Conservation (phyloP, 1,284 basidiomycete species). For the Apiotrichum veenhuisii region DNA sequence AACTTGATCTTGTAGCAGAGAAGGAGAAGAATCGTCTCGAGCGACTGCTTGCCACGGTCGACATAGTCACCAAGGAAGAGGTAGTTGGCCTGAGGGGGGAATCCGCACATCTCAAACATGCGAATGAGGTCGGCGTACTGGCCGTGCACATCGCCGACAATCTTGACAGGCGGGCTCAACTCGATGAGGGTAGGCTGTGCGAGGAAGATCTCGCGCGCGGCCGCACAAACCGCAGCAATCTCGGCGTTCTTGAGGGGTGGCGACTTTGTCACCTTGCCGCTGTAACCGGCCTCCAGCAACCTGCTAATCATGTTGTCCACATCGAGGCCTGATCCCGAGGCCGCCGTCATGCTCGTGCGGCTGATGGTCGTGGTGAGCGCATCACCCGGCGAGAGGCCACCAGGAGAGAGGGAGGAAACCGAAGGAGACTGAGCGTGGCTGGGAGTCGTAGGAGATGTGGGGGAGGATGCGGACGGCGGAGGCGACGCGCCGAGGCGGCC, state of each 20-base stretch:
- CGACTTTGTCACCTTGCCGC: constrained; percentile 95
- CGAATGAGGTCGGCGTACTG: constrained; percentile 98
- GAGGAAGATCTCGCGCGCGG: constrained; percentile 95
- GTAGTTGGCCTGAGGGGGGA: constrained; percentile 95
- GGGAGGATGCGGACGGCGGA: constrained; percentile 34
- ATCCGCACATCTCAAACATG: constrained; percentile 99
- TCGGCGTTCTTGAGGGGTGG: constrained; percentile 95
- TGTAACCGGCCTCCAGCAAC: constrained; percentile 93
- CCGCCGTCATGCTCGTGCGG: constrained; percentile 26
- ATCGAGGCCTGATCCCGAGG: constrained; percentile 58
- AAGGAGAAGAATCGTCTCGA: constrained; percentile 94
- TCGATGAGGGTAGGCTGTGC: constrained; percentile 97
- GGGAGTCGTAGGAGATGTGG: constrained; percentile 23
- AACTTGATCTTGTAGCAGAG: constrained; percentile 99
- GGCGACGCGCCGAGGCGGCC: constrained; percentile 33
- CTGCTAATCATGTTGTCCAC: constrained; percentile 99
- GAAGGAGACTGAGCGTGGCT: constrained; percentile 27
- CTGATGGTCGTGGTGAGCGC: constrained; percentile 37
- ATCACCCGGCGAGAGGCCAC: constrained; percentile 24
- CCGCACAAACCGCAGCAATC: constrained; percentile 89
- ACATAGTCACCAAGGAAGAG: constrained; percentile 99
- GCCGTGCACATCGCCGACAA: constrained; percentile 98
- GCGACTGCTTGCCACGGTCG: constrained; percentile 95
- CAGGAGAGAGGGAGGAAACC: constrained; percentile 22
- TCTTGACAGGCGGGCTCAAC: constrained; percentile 96